A percentile compares a stretch with the other conserved stretches of the same genome.
phyloP scores from a whole-genome alignment of 441 rosid genomes.

The Flueggea neowawraea region DNA sequence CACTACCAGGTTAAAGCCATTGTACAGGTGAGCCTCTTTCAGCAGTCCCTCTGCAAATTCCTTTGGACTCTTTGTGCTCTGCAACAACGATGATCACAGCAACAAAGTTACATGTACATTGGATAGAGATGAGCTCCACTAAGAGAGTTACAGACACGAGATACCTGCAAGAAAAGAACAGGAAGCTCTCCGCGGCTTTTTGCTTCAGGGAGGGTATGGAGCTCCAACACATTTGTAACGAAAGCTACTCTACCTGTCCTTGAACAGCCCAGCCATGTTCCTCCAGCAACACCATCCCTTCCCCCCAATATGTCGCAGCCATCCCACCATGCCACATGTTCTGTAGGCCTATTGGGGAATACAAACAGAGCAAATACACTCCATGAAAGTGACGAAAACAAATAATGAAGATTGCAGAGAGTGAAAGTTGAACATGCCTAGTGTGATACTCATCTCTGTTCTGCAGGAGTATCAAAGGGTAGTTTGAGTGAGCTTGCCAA shows the following conservation, averaged over 20 bases:
- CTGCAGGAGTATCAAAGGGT: conserved; percentile 55
- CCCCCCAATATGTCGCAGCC: conserved; percentile 53
- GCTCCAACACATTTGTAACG: conserved; percentile 66
- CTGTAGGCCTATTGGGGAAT: conserved; percentile 38
- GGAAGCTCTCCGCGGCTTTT: conserved; percentile 69
- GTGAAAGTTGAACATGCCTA: conserved; percentile 30
- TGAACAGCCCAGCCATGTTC: conserved; percentile 74
- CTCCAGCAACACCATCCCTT: conserved; percentile 59
- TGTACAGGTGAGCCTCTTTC: conserved; percentile 46
- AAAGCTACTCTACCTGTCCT: conserved; percentile 56
- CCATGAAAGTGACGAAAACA: neutral
- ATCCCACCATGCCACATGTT: conserved; percentile 65
- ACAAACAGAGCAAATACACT: neutral
- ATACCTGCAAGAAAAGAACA: conserved; percentile 58
- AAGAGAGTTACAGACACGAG: neutral
- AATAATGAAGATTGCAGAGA: neutral
- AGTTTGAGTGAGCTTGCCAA: conserved; percentile 70
- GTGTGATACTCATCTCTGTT: conserved; percentile 73
- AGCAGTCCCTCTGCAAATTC: conserved; percentile 52
- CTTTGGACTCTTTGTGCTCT: conserved; percentile 53
- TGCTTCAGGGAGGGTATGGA: conserved; percentile 37
- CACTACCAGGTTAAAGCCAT: conserved; percentile 65
- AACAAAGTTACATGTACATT: neutral
- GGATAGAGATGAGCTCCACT: too few relatives aligned
- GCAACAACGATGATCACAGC: neutral